These are phyloP conservation scores for Psilocybe sp. DNA, from an alignment of 768 basidiomycete species.

Conservation along the genomic window DNA sequence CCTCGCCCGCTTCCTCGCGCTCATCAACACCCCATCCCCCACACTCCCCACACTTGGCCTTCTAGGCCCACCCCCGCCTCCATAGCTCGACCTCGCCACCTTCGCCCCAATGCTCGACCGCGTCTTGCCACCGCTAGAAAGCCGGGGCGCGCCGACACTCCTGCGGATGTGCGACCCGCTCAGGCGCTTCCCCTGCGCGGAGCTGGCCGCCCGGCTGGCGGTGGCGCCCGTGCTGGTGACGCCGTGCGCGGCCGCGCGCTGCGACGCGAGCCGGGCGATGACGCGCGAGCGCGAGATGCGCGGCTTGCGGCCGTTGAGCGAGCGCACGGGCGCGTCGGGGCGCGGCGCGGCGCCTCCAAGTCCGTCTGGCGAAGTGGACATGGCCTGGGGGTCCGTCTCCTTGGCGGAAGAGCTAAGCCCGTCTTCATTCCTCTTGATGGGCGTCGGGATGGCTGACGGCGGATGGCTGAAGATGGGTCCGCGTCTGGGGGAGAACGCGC, in stretches of 20 bases:
- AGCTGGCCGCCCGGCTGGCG: slow-evolving; percentile 9
- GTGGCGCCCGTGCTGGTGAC: slow-evolving; percentile 7
- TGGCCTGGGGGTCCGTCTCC: neutral
- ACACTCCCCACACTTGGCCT: slow-evolving; percentile 20
- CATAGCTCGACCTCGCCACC: slow-evolving; percentile 36
- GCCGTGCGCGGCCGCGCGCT: slow-evolving; percentile 47
- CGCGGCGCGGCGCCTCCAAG: neutral
- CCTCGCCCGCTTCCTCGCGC: slow-evolving; percentile 69
- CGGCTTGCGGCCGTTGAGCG: slow-evolving; percentile 55
- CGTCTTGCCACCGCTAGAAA: slow-evolving; percentile 22
- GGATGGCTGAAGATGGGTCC: slow-evolving; percentile 47
- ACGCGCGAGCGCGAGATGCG: slow-evolving; percentile 81
- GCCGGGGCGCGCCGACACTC: slow-evolving; percentile 15
- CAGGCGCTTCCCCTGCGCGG: slow-evolving; percentile 24
- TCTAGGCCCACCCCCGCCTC: slow-evolving; percentile 23
- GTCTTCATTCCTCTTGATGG: slow-evolving; percentile 20
- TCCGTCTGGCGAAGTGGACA: neutral
- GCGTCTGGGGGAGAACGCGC: slow-evolving; percentile 25
- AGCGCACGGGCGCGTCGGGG: slow-evolving; percentile 20
- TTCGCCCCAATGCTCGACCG: slow-evolving; percentile 55
- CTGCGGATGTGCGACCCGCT: slow-evolving; percentile 12
- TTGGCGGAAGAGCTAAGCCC: neutral
- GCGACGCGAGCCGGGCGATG: slow-evolving; percentile 71
- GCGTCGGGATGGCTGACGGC: slow-evolving; percentile 33
- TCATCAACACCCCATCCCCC: slow-evolving; percentile 46